Conservation (phyloP, 371 early-diverging fungal genomes). For the Capillidium rhysosporum region DNA sequence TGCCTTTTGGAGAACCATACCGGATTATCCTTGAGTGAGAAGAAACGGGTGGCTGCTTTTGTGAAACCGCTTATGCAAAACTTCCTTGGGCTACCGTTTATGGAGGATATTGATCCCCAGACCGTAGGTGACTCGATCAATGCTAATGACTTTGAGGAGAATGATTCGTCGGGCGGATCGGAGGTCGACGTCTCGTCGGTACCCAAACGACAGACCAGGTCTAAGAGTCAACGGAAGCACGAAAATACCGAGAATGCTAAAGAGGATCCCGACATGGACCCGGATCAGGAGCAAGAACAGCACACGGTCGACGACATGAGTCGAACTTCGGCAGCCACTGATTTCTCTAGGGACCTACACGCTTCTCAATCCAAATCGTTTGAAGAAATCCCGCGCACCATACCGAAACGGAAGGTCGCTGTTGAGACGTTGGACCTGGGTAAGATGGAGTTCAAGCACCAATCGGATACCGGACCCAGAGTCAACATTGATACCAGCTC, state of each 20-base stretch:
- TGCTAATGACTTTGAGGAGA: conserved; percentile 48
- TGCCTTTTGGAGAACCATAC: conserved; percentile 24
- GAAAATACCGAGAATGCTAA: not conserved
- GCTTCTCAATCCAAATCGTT: no score
- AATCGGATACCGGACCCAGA: no score
- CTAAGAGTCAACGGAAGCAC: conserved; percentile 6
- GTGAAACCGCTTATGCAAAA: conserved; percentile 46
- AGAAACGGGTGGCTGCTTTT: conserved; percentile 51
- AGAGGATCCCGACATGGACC: not conserved
- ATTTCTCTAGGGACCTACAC: no score
- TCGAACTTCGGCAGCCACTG: no score
- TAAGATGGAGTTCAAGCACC: no score
- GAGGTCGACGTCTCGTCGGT: conserved; percentile 16
- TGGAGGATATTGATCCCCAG: not conserved
- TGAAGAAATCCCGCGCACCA: no score
- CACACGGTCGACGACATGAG: no score
- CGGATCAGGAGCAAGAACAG: not conserved
- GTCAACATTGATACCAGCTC: no score
- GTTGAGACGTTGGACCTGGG: no score
- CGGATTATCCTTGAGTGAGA: conserved; percentile 34
- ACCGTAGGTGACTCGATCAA: conserved; percentile 13
- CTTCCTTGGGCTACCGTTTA: conserved; percentile 38
- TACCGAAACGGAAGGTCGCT: no score
- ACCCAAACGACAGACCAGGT: conserved; percentile 12
- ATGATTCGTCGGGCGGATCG: conserved; percentile 31